phyloP scores from a whole-genome alignment of 495 filamentous ascomycete species.

The Penicillium taxi region DNA sequence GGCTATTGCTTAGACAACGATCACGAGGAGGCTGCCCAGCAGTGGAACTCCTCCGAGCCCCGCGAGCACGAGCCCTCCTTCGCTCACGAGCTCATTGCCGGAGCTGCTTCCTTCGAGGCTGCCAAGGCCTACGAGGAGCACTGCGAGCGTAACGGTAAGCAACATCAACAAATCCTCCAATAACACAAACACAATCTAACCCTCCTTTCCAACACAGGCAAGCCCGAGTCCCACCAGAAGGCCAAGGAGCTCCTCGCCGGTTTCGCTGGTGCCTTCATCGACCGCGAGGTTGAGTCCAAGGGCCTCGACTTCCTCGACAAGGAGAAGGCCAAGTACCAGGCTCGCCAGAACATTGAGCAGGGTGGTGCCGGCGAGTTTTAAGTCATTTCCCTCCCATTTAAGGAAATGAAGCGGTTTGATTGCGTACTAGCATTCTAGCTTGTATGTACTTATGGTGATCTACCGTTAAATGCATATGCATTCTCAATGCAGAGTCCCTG shows the following conservation, averaged over 20 bases:
- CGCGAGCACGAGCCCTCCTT: slow-evolving; percentile 45
- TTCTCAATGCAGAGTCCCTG: too few species aligned
- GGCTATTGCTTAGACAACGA: slow-evolving; percentile 10
- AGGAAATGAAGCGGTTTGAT: too few species aligned
- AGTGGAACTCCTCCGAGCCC: slow-evolving; percentile 2
- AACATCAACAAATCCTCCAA: background rate
- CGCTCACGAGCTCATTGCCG: slow-evolving; percentile 61
- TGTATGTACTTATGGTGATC: too few species aligned
- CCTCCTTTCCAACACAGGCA: slow-evolving; percentile 35
- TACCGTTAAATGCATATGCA: too few species aligned
- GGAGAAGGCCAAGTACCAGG: slow-evolving; percentile 59
- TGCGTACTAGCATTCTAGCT: too few species aligned
- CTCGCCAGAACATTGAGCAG: slow-evolving; percentile 46
- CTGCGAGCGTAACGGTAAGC: slow-evolving; percentile 52
- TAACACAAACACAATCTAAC: background rate
- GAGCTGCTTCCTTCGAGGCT: slow-evolving; percentile 64
- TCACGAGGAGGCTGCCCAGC: slow-evolving; percentile 31
- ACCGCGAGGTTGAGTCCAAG: slow-evolving; percentile 65
- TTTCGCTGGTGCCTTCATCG: slow-evolving; percentile 61
- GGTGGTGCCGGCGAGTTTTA: background rate
- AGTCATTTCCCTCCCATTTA: background rate
- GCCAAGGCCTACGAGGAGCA: slow-evolving; percentile 66
- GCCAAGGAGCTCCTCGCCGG: slow-evolving; percentile 68
- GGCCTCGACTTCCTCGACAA: slow-evolving; percentile 58
- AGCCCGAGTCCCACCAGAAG: slow-evolving; percentile 52